Conservation (phyloP, 345 rosid species). For the Salix exigua region DNA sequence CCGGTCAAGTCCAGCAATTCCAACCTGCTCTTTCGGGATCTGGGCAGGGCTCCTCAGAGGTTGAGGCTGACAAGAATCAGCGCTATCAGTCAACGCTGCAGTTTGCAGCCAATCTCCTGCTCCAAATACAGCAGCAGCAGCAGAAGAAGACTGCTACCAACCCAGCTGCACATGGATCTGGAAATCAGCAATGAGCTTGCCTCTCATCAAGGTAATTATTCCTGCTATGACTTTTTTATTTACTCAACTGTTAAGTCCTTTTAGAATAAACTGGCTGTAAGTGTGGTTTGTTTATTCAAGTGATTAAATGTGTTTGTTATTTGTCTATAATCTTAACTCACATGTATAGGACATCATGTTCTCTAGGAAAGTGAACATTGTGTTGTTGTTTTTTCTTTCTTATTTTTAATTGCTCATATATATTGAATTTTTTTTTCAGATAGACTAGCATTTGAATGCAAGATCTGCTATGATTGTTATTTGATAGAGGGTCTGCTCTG, state of each 20-base stretch:
- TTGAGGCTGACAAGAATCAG: slow-evolving; percentile 78
- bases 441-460: neutral
- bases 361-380: neutral
- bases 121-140: slow-evolving; percentile 78
- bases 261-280: neutral
- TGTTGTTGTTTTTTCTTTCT: neutral
- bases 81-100: slow-evolving; percentile 87
- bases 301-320: neutral
- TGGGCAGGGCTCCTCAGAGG: slow-evolving; percentile 47
- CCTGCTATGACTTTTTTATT: neutral
- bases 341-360: neutral
- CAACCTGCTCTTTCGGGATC: slow-evolving; percentile 49
- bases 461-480: neutral
- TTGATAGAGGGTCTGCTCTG: neutral
- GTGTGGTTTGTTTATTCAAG: neutral
- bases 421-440: neutral
- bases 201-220: slow-evolving; percentile 14
- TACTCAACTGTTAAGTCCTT: neutral
- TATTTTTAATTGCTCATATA: neutral
- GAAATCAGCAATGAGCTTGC: slow-evolving; percentile 29
- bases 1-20: slow-evolving; percentile 49
- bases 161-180: slow-evolving; percentile 20
- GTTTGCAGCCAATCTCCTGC: slow-evolving; percentile 90
- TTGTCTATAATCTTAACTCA: neutral
- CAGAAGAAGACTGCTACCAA: slow-evolving; percentile 38